Base-by-base conservation (phyloP, 176 grass and related monocot species). In the Cymbopogon citratus region DNA sequence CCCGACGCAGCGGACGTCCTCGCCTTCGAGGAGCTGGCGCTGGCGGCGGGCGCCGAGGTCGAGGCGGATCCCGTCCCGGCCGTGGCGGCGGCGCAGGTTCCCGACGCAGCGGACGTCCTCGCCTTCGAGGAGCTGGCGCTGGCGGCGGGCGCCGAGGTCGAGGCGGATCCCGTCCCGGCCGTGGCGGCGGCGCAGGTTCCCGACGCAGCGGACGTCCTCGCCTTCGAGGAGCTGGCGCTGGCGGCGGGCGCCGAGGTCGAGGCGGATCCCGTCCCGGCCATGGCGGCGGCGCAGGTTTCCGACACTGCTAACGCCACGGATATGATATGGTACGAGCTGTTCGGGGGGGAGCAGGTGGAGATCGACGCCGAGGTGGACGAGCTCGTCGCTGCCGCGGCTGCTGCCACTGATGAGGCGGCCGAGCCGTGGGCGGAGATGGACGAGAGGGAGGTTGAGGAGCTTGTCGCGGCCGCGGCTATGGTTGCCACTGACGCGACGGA, bases 281-380 rank as follows among this genome's bases (percentile, higher is more conserved):
- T 15, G 11, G 10, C 15, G 4, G 9, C 49, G 4, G 3, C 21
- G 5, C 68, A 39, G n/a, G 35, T 68, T 49, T 14, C 48, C 9
- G 35, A 35, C 46, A 33, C 34, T 3, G 75, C 15, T 1, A 16
- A 75, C n/a, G 71, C 71, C 12, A 84, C 87, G 44, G 87, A 92
- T 78, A 81, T 81, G 87, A 81, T 92, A 43, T 92, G 90, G 87
- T 75, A 84, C 78, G 87, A 90, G 54, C 63, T 92, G 63, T 71
- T 87, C 23, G 88, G 69, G 43, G 80, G 87, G 43, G 71, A 87
- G 57, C 70, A 84, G 69, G 71, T 72, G 40, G 75, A 87, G 35
- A 92, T 81, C 1, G 87, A 80, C 62, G 38, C 79, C 4, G 87
- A 92, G 51, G 74, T 87, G n/a, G 70, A 92, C 5, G 71, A 92